Evolutionary conservation across 257 asterid genomes (phyloP).

Genomic region (Plectranthus barbatus): DNA sequence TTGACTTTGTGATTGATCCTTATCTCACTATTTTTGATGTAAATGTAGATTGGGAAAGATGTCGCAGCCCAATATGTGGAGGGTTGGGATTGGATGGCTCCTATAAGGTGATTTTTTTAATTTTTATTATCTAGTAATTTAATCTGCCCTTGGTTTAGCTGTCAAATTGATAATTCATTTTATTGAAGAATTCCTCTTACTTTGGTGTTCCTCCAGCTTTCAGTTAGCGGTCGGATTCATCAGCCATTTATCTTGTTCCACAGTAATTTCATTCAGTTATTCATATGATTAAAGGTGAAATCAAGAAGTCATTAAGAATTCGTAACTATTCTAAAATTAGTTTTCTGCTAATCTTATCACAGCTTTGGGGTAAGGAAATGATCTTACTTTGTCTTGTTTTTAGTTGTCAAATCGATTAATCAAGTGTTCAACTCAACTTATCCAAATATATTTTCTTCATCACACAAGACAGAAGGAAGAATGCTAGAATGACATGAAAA

Average conservation of each 20-base stretch:
- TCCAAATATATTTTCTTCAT: not conserved
- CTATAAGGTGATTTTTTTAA: constrained; percentile 56
- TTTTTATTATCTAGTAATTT: constrained; percentile 4
- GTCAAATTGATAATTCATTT: not conserved
- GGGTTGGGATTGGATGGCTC: constrained; percentile 99
- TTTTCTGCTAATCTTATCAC: not conserved
- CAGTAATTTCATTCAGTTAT: not conserved
- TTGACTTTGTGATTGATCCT: constrained; percentile 6
- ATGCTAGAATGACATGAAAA: not conserved
- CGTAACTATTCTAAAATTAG: not conserved
- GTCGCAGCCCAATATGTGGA: constrained; percentile 93
- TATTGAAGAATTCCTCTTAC: not conserved
- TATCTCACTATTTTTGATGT: constrained; percentile 13
- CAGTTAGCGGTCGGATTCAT: constrained; percentile 3
- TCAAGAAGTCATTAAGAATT: not conserved
- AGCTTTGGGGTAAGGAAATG: not conserved
- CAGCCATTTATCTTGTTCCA: not conserved
- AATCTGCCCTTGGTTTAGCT: not conserved
- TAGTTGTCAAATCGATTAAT: not conserved
- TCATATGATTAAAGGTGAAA: not conserved
- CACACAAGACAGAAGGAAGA: not conserved
- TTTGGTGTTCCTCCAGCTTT: constrained; percentile 2
- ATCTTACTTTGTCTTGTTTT: not conserved
- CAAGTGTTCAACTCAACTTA: not conserved
- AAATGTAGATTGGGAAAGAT: constrained; percentile 80